Conservation (phyloP, 805 yeast genomes). For the Candida glaebosa region DNA sequence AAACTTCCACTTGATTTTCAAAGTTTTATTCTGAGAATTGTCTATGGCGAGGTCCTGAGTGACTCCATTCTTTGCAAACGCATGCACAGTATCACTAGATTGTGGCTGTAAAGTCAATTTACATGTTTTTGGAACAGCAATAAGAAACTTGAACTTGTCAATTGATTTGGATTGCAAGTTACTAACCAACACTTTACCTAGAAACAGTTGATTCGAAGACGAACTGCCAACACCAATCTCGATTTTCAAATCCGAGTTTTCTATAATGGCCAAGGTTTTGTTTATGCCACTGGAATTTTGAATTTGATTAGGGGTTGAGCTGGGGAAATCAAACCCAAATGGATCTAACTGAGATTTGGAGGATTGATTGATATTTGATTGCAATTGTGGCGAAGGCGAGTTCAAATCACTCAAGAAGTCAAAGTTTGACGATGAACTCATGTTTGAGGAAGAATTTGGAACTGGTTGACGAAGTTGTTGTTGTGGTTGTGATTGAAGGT, state of each 20-base stretch:
- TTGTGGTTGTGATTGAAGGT: constrained; percentile 15
- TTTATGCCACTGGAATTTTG: constrained; percentile 13
- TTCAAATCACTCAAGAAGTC: constrained; percentile 36
- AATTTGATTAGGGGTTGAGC: constrained; percentile 28
- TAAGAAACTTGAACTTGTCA: constrained; percentile 51
- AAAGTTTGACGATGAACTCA: constrained; percentile 9
- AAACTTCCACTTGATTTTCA: constrained; percentile 76
- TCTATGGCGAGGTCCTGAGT: constrained; percentile 48
- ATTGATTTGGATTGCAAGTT: constrained; percentile 46
- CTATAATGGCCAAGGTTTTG: constrained; percentile 31
- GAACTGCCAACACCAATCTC: constrained; percentile 41
- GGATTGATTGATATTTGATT: constrained; percentile 16
- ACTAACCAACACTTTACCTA: constrained; percentile 49
- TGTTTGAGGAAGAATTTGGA: constrained; percentile 9
- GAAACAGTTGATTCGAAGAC: constrained; percentile 30
- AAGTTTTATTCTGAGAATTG: constrained; percentile 29
- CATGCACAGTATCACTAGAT: constrained; percentile 49
- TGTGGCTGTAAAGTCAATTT: constrained; percentile 60
- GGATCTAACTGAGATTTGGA: constrained; percentile 29
- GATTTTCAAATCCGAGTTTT: constrained; percentile 46
- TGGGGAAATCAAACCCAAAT: constrained; percentile 37
- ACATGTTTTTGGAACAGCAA: constrained; percentile 70
- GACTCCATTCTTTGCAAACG: constrained; percentile 47
- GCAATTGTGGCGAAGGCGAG: constrained; percentile 40
- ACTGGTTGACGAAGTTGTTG: constrained; percentile 10